phyloP scores from a whole-genome alignment of 257 asterid genomes.

The Capsicum pubescens region DNA sequence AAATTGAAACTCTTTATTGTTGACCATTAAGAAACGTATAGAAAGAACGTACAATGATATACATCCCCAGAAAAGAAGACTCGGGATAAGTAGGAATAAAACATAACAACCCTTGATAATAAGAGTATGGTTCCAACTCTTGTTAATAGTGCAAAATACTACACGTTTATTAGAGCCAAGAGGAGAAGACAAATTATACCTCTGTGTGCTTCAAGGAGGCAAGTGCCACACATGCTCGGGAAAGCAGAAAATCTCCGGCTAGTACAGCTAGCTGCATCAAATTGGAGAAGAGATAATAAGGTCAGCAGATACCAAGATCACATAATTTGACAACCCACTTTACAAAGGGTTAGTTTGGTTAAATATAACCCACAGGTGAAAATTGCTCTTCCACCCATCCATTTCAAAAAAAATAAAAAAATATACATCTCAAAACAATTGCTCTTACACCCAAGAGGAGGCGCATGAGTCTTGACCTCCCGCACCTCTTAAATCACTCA shows the following conservation, averaged over 20 bases:
- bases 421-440: too few relatives aligned
- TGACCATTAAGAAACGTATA: background rate
- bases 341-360: background rate
- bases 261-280: conserved; percentile 81
- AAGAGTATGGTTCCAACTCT: background rate
- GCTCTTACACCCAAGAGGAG: too few relatives aligned
- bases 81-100: conserved; percentile 4
- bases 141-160: conserved; percentile 17
- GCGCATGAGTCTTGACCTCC: too few relatives aligned
- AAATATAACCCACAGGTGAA: background rate
- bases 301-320: conserved; percentile 14
- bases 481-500: background rate
- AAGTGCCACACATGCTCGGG: conserved; percentile 96
- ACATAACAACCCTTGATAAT: background rate
- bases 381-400: background rate
- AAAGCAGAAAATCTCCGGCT: conserved; percentile 93
- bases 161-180: background rate
- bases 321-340: background rate
- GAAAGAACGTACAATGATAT: background rate
- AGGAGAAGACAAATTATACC: conserved; percentile 48
- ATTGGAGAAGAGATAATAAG: conserved; percentile 29
- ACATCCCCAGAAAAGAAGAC: background rate
- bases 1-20: background rate
- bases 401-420: background rate
- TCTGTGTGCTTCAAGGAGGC: conserved; percentile 94